A percentile compares a stretch with the other conserved stretches of the same genome.
phyloP scores from a whole-genome alignment of 2,329 filamentous ascomycete species.

The Talaromyces marneffei region DNA sequence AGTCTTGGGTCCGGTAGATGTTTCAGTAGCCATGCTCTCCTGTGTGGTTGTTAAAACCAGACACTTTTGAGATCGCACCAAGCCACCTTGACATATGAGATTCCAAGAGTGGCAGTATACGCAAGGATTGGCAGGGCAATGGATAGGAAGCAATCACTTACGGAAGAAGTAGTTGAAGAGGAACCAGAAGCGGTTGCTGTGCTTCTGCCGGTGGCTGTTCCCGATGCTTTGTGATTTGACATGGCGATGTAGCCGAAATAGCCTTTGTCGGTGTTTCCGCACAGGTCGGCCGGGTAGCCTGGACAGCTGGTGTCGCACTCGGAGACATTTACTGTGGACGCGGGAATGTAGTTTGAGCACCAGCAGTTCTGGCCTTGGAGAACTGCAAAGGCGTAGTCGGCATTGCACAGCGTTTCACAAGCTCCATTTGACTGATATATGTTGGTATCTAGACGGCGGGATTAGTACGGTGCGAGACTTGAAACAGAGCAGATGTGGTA shows the following conservation, averaged over 20 bases:
- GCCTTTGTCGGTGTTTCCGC: conserved; percentile 35
- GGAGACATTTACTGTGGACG: conserved; percentile 27
- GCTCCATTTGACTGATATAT: conserved; percentile 44
- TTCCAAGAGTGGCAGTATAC: neutral
- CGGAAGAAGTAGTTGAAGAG: conserved; percentile 10
- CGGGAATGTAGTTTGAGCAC: conserved; percentile 45
- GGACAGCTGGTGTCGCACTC: conserved; percentile 40
- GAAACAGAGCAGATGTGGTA: neutral
- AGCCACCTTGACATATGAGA: neutral
- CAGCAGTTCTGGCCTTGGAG: conserved; percentile 44
- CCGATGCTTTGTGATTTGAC: conserved; percentile 26
- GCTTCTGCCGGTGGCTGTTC: conserved; percentile 25
- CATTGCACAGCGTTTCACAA: conserved; percentile 35
- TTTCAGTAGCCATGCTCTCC: conserved; percentile 16
- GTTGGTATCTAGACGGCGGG: conserved; percentile 26
- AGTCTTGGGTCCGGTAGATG: conserved; percentile 13
- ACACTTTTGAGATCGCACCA: conserved; percentile 10
- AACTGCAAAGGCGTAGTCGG: conserved; percentile 42
- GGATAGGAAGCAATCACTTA: neutral
- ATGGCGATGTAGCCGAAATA: conserved; percentile 42
- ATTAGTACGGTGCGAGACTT: neutral
- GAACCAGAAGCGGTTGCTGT: conserved; percentile 10
- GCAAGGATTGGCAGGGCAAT: neutral
- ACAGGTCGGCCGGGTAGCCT: conserved; percentile 43
- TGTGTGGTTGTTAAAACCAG: conserved; percentile 21